Evolutionary conservation across 371 early-diverging fungal genomes (phyloP).

Genomic region (Ordospora colligata): DNA sequence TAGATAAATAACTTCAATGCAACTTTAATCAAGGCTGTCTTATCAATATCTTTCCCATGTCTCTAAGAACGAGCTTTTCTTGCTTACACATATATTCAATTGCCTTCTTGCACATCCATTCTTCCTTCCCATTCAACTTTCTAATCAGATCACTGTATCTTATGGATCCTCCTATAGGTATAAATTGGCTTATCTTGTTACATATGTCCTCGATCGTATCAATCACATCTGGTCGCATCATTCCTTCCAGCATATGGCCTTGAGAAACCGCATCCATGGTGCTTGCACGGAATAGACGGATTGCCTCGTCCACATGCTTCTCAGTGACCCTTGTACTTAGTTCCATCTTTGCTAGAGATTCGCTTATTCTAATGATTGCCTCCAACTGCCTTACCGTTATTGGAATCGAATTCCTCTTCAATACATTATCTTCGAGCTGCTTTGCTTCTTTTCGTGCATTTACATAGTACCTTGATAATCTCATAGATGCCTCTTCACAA

Average conservation of each 20-base stretch:
- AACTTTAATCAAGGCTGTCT: conserved; percentile 49
- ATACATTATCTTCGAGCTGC: conserved; percentile 67
- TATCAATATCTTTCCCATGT: conserved; percentile 52
- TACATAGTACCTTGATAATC: conserved; percentile 80
- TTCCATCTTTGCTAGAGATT: conserved; percentile 89
- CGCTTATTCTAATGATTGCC: conserved; percentile 94
- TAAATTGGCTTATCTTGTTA: conserved; percentile 37
- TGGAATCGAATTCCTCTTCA: conserved; percentile 76
- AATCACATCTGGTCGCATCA: conserved; percentile 51
- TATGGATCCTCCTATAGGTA: conserved; percentile 57
- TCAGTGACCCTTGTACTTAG: conserved; percentile 75
- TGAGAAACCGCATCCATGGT: conserved; percentile 78
- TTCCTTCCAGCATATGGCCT: conserved; percentile 62
- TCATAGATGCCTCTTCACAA: conserved; percentile 50
- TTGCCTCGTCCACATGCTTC: conserved; percentile 91
- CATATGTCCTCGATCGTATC: conserved; percentile 48
- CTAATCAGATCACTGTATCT: conserved; percentile 34
- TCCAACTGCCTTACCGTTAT: conserved; percentile 97
- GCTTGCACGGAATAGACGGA: conserved; percentile 85
- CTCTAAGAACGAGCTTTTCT: conserved; percentile 53
- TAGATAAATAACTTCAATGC: neutral
- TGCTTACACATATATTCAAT: conserved; percentile 58
- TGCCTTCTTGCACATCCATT: conserved; percentile 46
- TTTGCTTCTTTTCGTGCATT: conserved; percentile 76
- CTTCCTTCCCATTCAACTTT: conserved; percentile 36